These are phyloP conservation scores for Wickerhamiella lipophila DNA, from an alignment of 805 yeast genomes.

Conservation along the genomic window DNA sequence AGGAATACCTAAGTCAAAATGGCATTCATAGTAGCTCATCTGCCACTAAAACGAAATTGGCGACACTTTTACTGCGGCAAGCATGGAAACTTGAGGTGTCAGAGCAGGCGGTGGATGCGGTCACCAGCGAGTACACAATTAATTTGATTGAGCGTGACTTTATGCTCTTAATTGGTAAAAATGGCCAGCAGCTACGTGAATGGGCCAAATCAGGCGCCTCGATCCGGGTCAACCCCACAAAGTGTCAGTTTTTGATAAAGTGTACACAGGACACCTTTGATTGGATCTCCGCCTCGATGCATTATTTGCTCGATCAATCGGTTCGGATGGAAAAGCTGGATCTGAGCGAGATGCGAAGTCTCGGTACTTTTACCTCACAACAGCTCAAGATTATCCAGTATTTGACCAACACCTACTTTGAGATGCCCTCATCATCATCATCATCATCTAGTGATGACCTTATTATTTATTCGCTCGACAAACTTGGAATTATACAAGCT, in stretches of 20 bases:
- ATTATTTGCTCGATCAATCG: constrained; percentile 11
- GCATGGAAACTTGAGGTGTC: constrained; percentile 29
- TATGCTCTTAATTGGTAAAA: constrained; percentile 32
- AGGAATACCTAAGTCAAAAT: neutral
- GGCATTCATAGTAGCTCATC: neutral
- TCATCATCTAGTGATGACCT: constrained; percentile 12
- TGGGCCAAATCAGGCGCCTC: constrained; percentile 34
- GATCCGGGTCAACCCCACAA: constrained; percentile 29
- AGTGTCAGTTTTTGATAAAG: constrained; percentile 28
- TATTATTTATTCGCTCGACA: constrained; percentile 15
- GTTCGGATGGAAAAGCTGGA: constrained; percentile 28
- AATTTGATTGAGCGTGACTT: constrained; percentile 31
- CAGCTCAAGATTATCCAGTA: constrained; percentile 23
- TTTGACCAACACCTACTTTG: constrained; percentile 24
- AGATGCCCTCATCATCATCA: constrained; percentile 4
- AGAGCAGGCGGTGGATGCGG: constrained; percentile 26
- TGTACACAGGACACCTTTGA: constrained; percentile 34
- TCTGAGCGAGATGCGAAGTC: constrained; percentile 19
- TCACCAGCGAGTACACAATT: constrained; percentile 27
- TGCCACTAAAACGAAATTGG: neutral
- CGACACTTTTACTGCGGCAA: constrained; percentile 24
- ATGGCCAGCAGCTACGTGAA: constrained; percentile 32
- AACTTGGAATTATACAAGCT: constrained; percentile 17
- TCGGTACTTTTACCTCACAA: constrained; percentile 13
- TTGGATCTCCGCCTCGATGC: constrained; percentile 35